These are phyloP conservation scores for Rosa multiflora DNA, from an alignment of 306 rosid species.

Conservation along the genomic window DNA sequence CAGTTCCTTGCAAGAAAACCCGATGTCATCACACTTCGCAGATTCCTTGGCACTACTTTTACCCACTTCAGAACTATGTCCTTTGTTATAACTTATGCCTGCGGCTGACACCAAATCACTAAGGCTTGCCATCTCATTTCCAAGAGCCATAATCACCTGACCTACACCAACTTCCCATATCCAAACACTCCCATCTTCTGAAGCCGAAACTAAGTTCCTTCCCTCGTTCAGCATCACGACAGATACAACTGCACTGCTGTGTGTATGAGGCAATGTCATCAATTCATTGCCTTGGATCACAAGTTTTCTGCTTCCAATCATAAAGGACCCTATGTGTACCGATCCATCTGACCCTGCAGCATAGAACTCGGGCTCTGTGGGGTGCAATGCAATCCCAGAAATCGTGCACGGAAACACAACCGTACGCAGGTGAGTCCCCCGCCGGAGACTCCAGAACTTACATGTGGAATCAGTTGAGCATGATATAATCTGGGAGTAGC, in stretches of 20 bases:
- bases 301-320: constrained; percentile 10
- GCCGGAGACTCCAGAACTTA: constrained; percentile 58
- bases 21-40: background rate
- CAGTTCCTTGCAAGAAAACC: constrained; percentile 28
- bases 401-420: constrained; percentile 54
- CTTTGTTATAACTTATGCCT: constrained; percentile 15
- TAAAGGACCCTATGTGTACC: constrained; percentile 39
- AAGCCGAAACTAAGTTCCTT: constrained; percentile 54
- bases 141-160: constrained; percentile 41
- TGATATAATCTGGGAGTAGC: constrained; percentile 46
- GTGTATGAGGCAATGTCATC: constrained; percentile 36
- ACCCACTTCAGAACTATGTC: constrained; percentile 2
- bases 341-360: constrained; percentile 74
- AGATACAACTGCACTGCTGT: constrained; percentile 41
- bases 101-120: constrained; percentile 54
- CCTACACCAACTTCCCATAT: constrained; percentile 47
- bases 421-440: constrained; percentile 25
- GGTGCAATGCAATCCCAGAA: constrained; percentile 40
- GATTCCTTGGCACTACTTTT: background rate
- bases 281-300: constrained; percentile 14
- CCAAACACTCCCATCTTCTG: constrained; percentile 72
- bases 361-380: constrained; percentile 38
- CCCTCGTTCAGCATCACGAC: constrained; percentile 47
- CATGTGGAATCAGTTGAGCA: constrained; percentile 58
- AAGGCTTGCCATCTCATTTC: constrained; percentile 31